Conservation (phyloP, 2,329 filamentous ascomycete genomes). For the Juglanconis oblonga region DNA sequence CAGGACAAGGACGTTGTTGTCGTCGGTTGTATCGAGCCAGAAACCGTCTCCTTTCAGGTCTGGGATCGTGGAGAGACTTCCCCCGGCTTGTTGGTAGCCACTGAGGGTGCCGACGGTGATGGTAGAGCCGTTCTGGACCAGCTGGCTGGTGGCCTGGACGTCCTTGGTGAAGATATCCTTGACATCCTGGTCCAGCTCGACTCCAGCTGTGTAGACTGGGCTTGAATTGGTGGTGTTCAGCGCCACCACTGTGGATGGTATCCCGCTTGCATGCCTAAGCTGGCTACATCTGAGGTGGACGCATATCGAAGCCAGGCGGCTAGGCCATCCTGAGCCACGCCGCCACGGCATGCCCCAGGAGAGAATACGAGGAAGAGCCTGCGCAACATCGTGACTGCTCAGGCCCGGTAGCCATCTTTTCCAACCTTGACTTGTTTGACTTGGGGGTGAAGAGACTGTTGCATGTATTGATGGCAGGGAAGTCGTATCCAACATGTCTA, state of each 20-base stretch:
- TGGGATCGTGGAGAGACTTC: slow-evolving; percentile 28
- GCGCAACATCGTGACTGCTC: slow-evolving; percentile 24
- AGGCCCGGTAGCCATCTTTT: background rate
- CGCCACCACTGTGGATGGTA: slow-evolving; percentile 49
- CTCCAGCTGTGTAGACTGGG: slow-evolving; percentile 57
- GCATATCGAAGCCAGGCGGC: slow-evolving; percentile 65
- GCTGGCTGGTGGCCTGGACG: slow-evolving; percentile 29
- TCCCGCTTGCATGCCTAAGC: slow-evolving; percentile 29
- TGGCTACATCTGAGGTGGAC: slow-evolving; percentile 33
- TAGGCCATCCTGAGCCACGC: slow-evolving; percentile 56
- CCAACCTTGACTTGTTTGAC: background rate
- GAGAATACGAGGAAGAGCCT: slow-evolving; percentile 23
- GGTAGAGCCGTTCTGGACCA: slow-evolving; percentile 23
- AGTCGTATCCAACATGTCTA: background rate
- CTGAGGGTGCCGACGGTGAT: slow-evolving; percentile 49
- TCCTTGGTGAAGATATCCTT: slow-evolving; percentile 52
- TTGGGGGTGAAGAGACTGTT: background rate
- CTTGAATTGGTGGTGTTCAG: slow-evolving; percentile 52
- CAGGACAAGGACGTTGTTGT: slow-evolving; percentile 50
- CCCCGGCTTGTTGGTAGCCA: slow-evolving; percentile 37
- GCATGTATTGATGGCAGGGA: background rate
- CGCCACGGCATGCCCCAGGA: slow-evolving; percentile 30
- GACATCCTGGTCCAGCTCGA: slow-evolving; percentile 58
- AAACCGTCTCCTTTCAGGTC: slow-evolving; percentile 57
- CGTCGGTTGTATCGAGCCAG: slow-evolving; percentile 49